Conservation (phyloP, 306 rosid species). For the Inga oerstediana region DNA sequence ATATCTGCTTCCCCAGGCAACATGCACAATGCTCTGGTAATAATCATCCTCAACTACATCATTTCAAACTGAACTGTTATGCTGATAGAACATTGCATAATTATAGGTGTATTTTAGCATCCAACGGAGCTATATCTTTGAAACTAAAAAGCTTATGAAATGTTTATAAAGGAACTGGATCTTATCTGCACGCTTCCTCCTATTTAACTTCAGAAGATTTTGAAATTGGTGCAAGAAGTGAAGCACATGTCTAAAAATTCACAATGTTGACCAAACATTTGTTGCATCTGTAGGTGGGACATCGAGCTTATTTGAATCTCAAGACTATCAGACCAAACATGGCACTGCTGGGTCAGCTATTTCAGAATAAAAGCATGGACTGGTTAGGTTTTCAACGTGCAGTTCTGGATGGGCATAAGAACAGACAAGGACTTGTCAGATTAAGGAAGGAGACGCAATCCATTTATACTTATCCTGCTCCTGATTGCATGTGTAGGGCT, state of each 20-base stretch:
- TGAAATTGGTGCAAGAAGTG: slow-evolving; percentile 3
- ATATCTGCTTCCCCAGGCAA: slow-evolving; percentile 99
- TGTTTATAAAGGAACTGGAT: neutral
- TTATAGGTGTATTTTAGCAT: neutral
- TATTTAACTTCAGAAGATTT: neutral
- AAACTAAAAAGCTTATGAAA: neutral
- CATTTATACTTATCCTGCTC: slow-evolving; percentile 92
- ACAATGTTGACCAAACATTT: slow-evolving; percentile 14
- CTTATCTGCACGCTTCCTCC: neutral
- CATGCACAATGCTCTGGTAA: slow-evolving; percentile 98
- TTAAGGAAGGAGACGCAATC: slow-evolving; percentile 88
- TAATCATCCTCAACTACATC: slow-evolving; percentile 26
- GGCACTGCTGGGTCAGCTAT: slow-evolving; percentile 82
- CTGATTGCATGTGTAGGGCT: slow-evolving; percentile 89
- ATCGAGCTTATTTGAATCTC: slow-evolving; percentile 79
- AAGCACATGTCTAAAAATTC: slow-evolving; percentile 21
- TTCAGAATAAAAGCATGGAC: slow-evolving; percentile 70
- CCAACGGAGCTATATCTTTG: neutral
- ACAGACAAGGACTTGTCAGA: slow-evolving; percentile 87
- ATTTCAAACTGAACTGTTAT: slow-evolving; percentile 20
- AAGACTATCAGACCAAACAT: slow-evolving; percentile 94
- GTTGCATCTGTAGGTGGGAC: slow-evolving; percentile 66
- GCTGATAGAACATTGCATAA: neutral
- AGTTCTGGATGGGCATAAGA: slow-evolving; percentile 72
- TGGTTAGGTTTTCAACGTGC: slow-evolving; percentile 80